phyloP scores from a whole-genome alignment of 352 stramenopile genomes.

The Phytophthora aleatoria region DNA sequence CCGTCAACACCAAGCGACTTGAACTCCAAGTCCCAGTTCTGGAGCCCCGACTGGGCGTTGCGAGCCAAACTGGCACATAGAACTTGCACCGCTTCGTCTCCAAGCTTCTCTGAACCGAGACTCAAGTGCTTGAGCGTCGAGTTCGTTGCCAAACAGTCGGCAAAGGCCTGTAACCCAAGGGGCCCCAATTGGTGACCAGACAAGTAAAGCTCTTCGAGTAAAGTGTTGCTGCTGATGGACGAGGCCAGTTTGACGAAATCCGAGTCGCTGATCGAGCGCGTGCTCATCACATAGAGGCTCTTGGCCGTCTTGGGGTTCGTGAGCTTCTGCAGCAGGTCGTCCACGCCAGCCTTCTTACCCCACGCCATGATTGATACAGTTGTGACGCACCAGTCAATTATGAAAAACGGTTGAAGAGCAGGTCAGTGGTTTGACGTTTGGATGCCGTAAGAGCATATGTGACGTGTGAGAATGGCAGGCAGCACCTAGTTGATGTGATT shows the following conservation, averaged over 20 bases:
- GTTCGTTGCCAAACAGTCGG: conserved; percentile 69
- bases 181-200: conserved; percentile 68
- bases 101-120: conserved; percentile 62
- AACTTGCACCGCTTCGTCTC: conserved; percentile 50
- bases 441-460: conserved; percentile 20
- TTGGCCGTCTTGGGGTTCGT: conserved; percentile 61
- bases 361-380: conserved; percentile 67
- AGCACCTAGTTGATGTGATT: background rate
- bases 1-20: conserved; percentile 61
- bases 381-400: conserved; percentile 27
- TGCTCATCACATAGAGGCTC: conserved; percentile 78
- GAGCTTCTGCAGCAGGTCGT: conserved; percentile 77
- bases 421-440: background rate
- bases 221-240: conserved; percentile 58
- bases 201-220: conserved; percentile 79
- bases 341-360: conserved; percentile 67
- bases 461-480: conserved; percentile 13
- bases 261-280: conserved; percentile 59
- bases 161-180: conserved; percentile 56
- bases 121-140: conserved; percentile 69
- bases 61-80: conserved; percentile 55
- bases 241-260: conserved; percentile 58
- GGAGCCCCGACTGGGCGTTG: conserved; percentile 59
- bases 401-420: conserved; percentile 3
- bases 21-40: conserved; percentile 75